These are phyloP conservation scores for Tausonia pullulans DNA, from an alignment of 1,284 basidiomycete species.

Conservation along the genomic window DNA sequence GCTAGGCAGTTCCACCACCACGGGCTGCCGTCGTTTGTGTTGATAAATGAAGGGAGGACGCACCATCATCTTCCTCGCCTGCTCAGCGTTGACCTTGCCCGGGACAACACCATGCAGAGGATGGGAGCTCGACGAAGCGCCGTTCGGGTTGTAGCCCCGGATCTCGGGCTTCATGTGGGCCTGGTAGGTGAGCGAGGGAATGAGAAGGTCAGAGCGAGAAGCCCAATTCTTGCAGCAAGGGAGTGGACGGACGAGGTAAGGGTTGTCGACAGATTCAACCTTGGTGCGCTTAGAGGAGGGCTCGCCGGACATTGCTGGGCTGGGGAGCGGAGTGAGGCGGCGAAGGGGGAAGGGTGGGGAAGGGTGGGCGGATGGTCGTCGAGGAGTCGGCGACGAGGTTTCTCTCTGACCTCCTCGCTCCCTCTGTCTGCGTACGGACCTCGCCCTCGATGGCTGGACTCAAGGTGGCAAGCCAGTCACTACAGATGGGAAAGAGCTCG, in stretches of 20 bases:
- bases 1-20: background rate
- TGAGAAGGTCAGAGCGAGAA: background rate
- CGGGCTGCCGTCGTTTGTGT: too few species aligned
- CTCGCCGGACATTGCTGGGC: conserved; percentile 13
- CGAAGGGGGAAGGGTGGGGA: background rate
- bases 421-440: too few species aligned
- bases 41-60: conserved; percentile 23
- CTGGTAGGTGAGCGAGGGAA: background rate
- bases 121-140: conserved; percentile 18
- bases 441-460: too few species aligned
- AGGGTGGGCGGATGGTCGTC: background rate
- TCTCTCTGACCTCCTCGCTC: background rate
- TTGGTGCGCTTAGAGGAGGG: conserved; percentile 18
- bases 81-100: conserved; percentile 57
- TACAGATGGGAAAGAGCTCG: too few species aligned
- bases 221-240: background rate
- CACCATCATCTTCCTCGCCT: conserved; percentile 64
- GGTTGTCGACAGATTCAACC: conserved; percentile 14
- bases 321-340: background rate
- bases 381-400: background rate
- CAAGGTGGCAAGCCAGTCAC: too few species aligned
- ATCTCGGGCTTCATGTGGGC: conserved; percentile 8
- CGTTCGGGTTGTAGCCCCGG: background rate
- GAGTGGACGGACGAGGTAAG: conserved; percentile 15
- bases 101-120: conserved; percentile 70